A percentile compares a stretch with the other conserved stretches of the same genome.
Conservation (phyloP, 2,329 filamentous ascomycete species). For the Paraconiothyrium sp. region DNA sequence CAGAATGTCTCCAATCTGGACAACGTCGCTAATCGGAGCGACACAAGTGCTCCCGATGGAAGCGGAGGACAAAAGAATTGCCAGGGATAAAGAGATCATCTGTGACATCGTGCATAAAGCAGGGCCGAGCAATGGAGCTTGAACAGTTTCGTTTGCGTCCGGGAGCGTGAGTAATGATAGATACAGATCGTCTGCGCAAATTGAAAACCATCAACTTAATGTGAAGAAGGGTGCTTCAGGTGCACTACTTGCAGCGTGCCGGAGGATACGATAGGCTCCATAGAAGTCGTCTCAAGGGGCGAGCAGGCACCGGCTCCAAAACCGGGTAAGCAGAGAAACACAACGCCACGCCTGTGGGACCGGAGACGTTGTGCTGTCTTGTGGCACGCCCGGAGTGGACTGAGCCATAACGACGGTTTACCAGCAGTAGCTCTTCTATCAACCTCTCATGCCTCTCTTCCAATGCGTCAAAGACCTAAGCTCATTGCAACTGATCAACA, state of each 20-base stretch:
- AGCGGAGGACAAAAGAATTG: background rate
- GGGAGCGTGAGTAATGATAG: slow-evolving; percentile 15
- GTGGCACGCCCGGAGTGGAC: background rate
- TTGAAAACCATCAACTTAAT: slow-evolving; percentile 7
- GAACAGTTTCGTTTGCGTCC: background rate
- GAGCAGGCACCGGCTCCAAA: slow-evolving; percentile 18
- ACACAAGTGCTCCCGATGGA: slow-evolving; percentile 9
- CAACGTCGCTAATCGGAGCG: background rate
- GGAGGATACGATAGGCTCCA: slow-evolving; percentile 1
- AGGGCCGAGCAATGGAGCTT: background rate
- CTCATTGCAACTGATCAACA: background rate
- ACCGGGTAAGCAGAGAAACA: slow-evolving; percentile 31
- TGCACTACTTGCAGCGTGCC: slow-evolving; percentile 1
- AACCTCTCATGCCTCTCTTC: background rate
- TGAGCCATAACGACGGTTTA: background rate
- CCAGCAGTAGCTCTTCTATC: background rate
- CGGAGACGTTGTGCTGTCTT: background rate
- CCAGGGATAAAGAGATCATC: background rate
- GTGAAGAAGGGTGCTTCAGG: slow-evolving; percentile 15
- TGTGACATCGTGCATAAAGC: background rate
- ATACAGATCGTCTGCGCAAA: slow-evolving; percentile 11
- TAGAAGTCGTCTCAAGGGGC: slow-evolving; percentile 8
- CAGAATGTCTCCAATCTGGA: slow-evolving; percentile 12
- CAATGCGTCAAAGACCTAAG: background rate
- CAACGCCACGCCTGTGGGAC: background rate